Base-by-base conservation (phyloP, 2,329 filamentous ascomycete genomes). In the Diaporthe ampelina region DNA sequence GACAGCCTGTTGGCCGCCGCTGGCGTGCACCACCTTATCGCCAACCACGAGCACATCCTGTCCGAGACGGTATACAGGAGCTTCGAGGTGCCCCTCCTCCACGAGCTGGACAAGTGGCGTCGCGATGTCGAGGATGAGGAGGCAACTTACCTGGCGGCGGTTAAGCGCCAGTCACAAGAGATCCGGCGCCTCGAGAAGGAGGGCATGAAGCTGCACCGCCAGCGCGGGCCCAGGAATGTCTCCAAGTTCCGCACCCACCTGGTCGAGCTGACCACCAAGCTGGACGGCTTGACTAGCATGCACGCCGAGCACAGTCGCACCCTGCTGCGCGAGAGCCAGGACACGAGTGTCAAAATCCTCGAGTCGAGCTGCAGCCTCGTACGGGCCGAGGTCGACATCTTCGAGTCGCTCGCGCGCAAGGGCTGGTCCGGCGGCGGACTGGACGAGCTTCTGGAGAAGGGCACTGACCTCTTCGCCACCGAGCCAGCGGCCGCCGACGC, bases 21-120 rank as follows among this genome's bases (percentile, higher is more conserved):
- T 45, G 91, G 91, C 48, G 86, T 93, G 54, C 91, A 93, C 80
- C 90, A 93, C 78, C 86, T 93, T 26, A 86, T 93, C 74, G 91
- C 91, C 59, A 93, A 93, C 82, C 91, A 93, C 84, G 90, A 92
- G 81, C 91, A 93, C 79, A 93, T 93, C 78, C 87, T 93, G 4
- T 90, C 88, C 76, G 91, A 93, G 82, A 93, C 91, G 0, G 90
- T 93, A 11, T 93, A 93, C 82, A 87, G 91, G 72, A 87, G 86
- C 74, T 93, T 93, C 80, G 91, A 93, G 82, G 91, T 93, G 50
- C 91, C 91, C 5, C 84, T 93, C 29, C 85, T 93, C n/a, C 91
- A 93, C 82, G 91, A 93, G 82, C 85, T 93, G 40, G 91, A 93
- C 81, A 88, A 88, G 76, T 93, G 91, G 91, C 87, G 88, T 71